Base-by-base conservation (phyloP, 805 yeast genomes). In the Scheffersomyces ergatensis region DNA sequence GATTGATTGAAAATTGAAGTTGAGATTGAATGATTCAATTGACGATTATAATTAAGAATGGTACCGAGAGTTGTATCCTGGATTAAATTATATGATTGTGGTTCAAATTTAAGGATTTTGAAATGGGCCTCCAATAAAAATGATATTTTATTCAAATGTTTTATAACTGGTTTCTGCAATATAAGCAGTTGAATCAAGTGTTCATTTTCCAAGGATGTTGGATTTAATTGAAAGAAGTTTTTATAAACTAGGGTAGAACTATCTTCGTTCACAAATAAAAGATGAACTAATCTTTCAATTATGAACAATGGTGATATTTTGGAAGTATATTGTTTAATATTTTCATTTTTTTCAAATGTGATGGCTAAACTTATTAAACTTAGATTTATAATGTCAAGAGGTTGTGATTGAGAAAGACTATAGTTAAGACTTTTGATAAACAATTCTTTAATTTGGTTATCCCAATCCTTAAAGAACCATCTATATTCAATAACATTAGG, bases 131-230 rank as follows among this genome's bases (percentile, higher is more conserved):
- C 76, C 29, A 74, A 48, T 2, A 81, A 48, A 34, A 69, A 65
- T 0, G 84, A 70, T 16, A 81, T 45, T 34, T 72, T 62, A 51
- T 70, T 78, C 33, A 80, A 49, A 46, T 78, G 78, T 41, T 70
- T 74, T 21, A 74, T 44, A 1, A 70, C 70, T 0, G 84, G 83
- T 23, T 53, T 53, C 40, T 51, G 61, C 13, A 50, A 34, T 2
- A 60, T 46, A 12, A 45, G 41, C 16, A 38, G 37, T 9, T 39
- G 39, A 4, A 52, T 18, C 14, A 27, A 20, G 13, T 43, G 41
- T 13, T 50, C 55, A n/a, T 42, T 17, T 9, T 47, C 41, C 4
- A 43, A 34, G 11, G 47, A 49, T 1, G 34, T 25, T 1, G 53
- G 45, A 23, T 39, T 42, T 4, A 45, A n/a, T 1, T 32, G 33